Evolutionary conservation across 768 basidiomycete species (phyloP), one percentile per base, ranked within the genome.

Genomic region (Nidularia pulvinata): DNA sequence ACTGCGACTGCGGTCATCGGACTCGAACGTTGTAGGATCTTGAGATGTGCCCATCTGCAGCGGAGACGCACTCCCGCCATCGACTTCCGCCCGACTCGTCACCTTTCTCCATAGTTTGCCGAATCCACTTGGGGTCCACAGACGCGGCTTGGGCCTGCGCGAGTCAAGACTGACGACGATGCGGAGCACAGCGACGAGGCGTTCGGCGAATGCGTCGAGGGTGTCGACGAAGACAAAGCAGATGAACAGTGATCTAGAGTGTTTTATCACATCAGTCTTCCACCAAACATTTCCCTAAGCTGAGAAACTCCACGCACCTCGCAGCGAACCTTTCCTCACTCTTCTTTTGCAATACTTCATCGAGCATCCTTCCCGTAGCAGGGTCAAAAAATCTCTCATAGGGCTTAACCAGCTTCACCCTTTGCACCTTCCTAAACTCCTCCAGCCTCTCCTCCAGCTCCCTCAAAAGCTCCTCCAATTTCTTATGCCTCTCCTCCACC

Each of bases 161-260:
- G 45, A 44, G 49, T 77, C 74, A 11, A 78, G 59, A 7, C 69
- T 69, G 5, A 70, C 54, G 4, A 73, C 48, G 22, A 71, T 52
- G n/a, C 57, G 51, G 22, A 78, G 56, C 4, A 77, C 55, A 11
- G 62, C 64, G 10, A 64, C 55, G 2, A 77, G 63, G 7, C 69
- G 64, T 9, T 74, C 70, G 0, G 75, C 68, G 43, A 76, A 78
- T 1, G 69, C 69, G 22, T 77, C 71, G 7, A 80, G 57, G 32
- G 73, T 67, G 52, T 75, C 74, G 37, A 70, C 70, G 60, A 77
- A 79, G 1, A 78, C 75, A 51, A 79, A 78, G 46, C 75, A 76
- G 11, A 75, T 65, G 51, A 73, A 80, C 2, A 80, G 65, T 3
- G 78, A 75, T 33, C 77, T 77, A 49, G 16, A 11, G n/a, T 45